Evolutionary conservation across 73 alveolate genomes (phyloP).

Genomic region (Tetrahymena malaccensis): DNA sequence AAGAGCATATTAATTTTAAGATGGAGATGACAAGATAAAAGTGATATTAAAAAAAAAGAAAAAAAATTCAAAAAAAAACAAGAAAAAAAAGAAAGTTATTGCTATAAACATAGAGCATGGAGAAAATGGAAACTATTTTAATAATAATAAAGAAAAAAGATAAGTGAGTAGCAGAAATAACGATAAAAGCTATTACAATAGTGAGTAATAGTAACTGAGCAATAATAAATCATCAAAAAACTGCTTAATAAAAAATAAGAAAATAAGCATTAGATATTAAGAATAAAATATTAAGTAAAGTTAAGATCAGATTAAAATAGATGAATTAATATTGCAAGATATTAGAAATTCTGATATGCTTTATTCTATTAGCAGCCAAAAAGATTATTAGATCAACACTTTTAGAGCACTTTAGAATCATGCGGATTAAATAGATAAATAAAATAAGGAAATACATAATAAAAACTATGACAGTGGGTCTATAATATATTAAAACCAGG

Average conservation of each 20-base stretch:
- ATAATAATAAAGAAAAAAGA: neutral
- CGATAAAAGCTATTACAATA: neutral
- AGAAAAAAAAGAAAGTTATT: neutral
- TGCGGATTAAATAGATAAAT: neutral
- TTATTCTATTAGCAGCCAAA: neutral
- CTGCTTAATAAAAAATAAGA: neutral
- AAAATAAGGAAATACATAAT: neutral
- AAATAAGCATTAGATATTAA: neutral
- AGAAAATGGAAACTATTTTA: neutral
- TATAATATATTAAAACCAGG: too few species aligned
- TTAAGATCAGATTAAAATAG: neutral
- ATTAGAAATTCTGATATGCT: neutral
- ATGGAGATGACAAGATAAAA: neutral
- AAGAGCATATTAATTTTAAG: too few species aligned
- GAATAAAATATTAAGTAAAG: neutral
- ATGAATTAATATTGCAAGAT: neutral
- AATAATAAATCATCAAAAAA: neutral
- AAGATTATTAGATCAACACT: neutral
- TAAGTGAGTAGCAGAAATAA: neutral
- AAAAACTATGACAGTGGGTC: neutral
- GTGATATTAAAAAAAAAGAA: neutral
- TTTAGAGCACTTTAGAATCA: neutral
- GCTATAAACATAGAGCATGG: neutral
- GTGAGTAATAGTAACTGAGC: neutral
- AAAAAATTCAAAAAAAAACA: neutral